Evolutionary conservation across 2,329 filamentous ascomycete species (phyloP).

Genomic region (Saccharata proteae): DNA sequence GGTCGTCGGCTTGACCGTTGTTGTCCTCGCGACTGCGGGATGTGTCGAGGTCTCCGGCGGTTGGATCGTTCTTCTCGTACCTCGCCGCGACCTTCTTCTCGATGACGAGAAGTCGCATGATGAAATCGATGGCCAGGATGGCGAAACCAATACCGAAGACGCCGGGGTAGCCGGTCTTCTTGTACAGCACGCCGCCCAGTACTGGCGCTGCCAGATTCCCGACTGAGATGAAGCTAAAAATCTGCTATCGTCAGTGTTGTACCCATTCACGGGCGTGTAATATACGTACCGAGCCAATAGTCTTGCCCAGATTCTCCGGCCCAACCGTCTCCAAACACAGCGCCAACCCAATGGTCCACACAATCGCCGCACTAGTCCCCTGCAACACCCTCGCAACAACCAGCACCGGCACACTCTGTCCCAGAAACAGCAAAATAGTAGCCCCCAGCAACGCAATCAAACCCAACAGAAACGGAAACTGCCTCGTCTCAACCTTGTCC

Average conservation of each 20-base stretch:
- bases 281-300: slow-evolving; percentile 41
- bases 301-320: slow-evolving; percentile 45
- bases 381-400: slow-evolving; percentile 44
- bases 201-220: slow-evolving; percentile 46
- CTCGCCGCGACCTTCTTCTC: slow-evolving; percentile 45
- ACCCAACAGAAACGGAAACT: slow-evolving; percentile 46
- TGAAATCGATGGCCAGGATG: slow-evolving; percentile 45
- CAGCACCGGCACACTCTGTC: slow-evolving; percentile 35
- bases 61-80: slow-evolving; percentile 5
- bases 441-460: slow-evolving; percentile 41
- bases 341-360: slow-evolving; percentile 48
- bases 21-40: neutral
- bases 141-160: slow-evolving; percentile 47
- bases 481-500: slow-evolving; percentile 39
- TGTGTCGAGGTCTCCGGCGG: slow-evolving; percentile 1
- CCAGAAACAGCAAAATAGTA: slow-evolving; percentile 43
- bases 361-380: slow-evolving; percentile 44
- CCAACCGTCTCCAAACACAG: slow-evolving; percentile 48
- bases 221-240: slow-evolving; percentile 47
- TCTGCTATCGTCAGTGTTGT: slow-evolving; percentile 16
- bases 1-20: neutral
- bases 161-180: slow-evolving; percentile 44
- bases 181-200: slow-evolving; percentile 48
- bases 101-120: slow-evolving; percentile 48
- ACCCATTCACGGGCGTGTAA: neutral